phyloP scores from a whole-genome alignment of 2,329 filamentous ascomycete species.

The Phoma herbarum region DNA sequence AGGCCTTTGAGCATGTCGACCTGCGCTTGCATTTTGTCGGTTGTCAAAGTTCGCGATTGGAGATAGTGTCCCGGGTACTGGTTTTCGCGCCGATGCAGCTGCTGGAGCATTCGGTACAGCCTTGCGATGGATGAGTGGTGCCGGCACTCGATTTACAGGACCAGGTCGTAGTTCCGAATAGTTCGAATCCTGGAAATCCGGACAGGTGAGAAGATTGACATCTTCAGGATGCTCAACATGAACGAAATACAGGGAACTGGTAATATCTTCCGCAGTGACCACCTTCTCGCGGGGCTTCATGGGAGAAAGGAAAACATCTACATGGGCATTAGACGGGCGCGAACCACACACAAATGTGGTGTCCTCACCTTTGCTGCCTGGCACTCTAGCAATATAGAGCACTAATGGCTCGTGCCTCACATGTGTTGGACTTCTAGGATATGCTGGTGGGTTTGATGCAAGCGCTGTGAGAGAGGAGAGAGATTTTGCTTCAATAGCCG shows the following conservation, averaged over 20 bases:
- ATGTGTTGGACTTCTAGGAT: constrained; percentile 79
- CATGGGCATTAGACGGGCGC: constrained; percentile 26
- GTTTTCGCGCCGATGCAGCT: constrained; percentile 36
- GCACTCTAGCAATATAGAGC: constrained; percentile 92
- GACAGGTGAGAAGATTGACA: constrained; percentile 46
- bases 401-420: constrained; percentile 74
- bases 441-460: constrained; percentile 85
- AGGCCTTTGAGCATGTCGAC: constrained; percentile 28
- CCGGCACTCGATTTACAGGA: constrained; percentile 22
- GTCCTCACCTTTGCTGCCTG: constrained; percentile 80
- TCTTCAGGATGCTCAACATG: constrained; percentile 75
- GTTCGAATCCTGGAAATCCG: constrained; percentile 26
- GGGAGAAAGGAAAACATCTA: constrained; percentile 91
- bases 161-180: constrained; percentile 20
- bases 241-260: constrained; percentile 88
- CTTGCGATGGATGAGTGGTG: constrained; percentile 44
- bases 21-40: constrained; percentile 41
- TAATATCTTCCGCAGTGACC: constrained; percentile 86
- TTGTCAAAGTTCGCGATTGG: constrained; percentile 37
- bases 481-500: constrained; percentile 78
- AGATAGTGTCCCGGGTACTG: constrained; percentile 39
- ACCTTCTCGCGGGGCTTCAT: constrained; percentile 89
- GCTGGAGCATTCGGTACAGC: constrained; percentile 31
- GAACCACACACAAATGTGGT: neutral
- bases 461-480: constrained; percentile 80